These are phyloP conservation scores for Yamadazyma triangularis DNA, from an alignment of 1,139 yeast genomes.

Conservation along the genomic window DNA sequence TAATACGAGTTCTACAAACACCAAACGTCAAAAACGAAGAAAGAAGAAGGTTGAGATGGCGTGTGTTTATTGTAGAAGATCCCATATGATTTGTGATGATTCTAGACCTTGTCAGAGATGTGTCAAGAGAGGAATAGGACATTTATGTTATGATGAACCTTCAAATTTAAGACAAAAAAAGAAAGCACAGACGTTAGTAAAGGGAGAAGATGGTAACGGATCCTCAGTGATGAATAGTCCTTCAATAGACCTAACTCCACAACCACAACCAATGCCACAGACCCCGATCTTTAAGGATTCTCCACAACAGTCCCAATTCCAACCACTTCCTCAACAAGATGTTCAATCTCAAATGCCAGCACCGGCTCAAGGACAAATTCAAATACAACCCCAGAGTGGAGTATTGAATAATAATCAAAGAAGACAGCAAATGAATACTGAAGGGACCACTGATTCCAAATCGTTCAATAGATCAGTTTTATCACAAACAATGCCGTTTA, in stretches of 20 bases:
- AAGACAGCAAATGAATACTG: not conserved
- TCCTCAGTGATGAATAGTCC: not conserved
- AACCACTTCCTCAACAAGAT: slow-evolving; percentile 2
- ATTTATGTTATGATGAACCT: slow-evolving; percentile 81
- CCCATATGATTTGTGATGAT: slow-evolving; percentile 93
- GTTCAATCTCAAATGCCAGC: slow-evolving; percentile 1
- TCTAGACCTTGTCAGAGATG: slow-evolving; percentile 86
- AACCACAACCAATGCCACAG: slow-evolving; percentile 1
- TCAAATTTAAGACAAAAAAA: slow-evolving; percentile 40
- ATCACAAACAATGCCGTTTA: slow-evolving; percentile 44
- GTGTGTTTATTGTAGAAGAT: slow-evolving; percentile 87
- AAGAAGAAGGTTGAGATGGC: slow-evolving; percentile 65
- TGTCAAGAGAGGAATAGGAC: slow-evolving; percentile 83
- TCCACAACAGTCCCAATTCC: slow-evolving; percentile 1
- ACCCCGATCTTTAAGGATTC: slow-evolving; percentile 1
- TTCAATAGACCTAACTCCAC: not conserved
- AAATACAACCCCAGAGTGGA: slow-evolving; percentile 4
- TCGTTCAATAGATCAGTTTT: slow-evolving; percentile 27
- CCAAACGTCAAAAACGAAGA: slow-evolving; percentile 22
- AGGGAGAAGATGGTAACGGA: slow-evolving; percentile 8
- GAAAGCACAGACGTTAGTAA: slow-evolving; percentile 29
- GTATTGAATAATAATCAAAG: not conserved
- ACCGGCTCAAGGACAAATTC: slow-evolving; percentile 1
- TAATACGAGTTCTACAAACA: too few species aligned
- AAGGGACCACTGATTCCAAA: slow-evolving; percentile 3